phyloP scores from a whole-genome alignment of 2,329 filamentous ascomycete species.

The Raffaelea albimanens region DNA sequence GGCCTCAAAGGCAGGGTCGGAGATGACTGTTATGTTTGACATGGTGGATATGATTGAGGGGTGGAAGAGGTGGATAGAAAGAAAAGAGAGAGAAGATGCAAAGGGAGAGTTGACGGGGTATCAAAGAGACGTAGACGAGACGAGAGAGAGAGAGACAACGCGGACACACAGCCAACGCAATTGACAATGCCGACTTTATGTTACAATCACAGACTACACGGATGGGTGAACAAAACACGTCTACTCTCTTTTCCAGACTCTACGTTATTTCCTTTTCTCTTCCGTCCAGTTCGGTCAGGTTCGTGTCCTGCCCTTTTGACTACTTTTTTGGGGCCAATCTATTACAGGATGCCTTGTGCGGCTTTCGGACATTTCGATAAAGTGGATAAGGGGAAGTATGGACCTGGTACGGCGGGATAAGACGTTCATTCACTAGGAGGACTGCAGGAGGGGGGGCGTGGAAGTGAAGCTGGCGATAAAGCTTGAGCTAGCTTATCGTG shows the following conservation, averaged over 20 bases:
- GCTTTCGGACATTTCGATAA: no score
- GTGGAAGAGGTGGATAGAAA: background rate
- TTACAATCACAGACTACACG: background rate
- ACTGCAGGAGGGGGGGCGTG: no score
- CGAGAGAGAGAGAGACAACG: background rate
- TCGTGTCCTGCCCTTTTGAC: no score
- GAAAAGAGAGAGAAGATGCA: background rate
- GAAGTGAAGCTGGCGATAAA: no score
- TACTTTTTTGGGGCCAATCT: no score
- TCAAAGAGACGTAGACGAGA: background rate
- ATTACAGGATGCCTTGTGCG: no score
- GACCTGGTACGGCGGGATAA: no score
- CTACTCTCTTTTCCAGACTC: background rate
- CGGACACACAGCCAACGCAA: no score
- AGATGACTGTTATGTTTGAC: conserved; percentile 40
- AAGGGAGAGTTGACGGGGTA: background rate
- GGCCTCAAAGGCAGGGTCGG: conserved; percentile 72
- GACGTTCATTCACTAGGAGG: no score
- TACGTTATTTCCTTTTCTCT: background rate
- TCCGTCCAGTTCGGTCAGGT: background rate
- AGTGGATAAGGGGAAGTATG: no score
- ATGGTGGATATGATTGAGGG: background rate
- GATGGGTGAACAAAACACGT: background rate
- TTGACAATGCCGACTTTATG: no score
- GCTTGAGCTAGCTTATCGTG: no score